Evolutionary conservation across 2,329 filamentous ascomycete genomes (phyloP), one percentile per base, ranked within the genome.

Genomic region (Pochonia chlamydosporia): DNA sequence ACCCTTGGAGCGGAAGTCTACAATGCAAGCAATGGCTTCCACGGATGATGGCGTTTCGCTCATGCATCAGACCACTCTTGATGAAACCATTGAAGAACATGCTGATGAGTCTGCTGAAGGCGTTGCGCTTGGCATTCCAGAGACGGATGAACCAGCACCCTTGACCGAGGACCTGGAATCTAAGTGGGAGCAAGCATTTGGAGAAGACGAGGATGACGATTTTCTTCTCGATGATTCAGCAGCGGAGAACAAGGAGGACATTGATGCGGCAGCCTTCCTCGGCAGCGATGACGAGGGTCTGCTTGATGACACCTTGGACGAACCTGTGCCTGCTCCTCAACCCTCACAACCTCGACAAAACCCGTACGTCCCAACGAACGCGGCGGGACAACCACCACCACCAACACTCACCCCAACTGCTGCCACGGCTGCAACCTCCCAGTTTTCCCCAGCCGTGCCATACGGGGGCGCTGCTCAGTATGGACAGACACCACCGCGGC

Each of bases 271-370:
- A 23, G 75, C 76, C 1, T 82, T 92, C 55, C 83, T 91, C 53
- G 82, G 87, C 40, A 91, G 91, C 55, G 91, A 96, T 62, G 87
- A 88, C 54, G 87, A 91, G 59, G 90, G 89, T 1, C 86, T 96
- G 50, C 70, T 96, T 2, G 53, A 55, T 9, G 84, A 95, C 6
- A 90, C 91, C 48, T 74, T 76, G 4, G 73, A 72, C 10, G 68
- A 75, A 18, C 62, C 73, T 14, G 48, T 62, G 21, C 57, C 63
- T 30, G 47, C 41, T 5, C 46, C 50, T n/a, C 49, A 49, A 26
- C 6, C 53, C n/a, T 39, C 35, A 44, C 52, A 39, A 21, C 44
- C 10, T 28, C 52, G 14, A 24, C 48, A 50, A 20, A 63, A 57
- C 40, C 53, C 57, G 6, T 66, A 66, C 44, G 36, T 56, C 16